Evolutionary conservation across 352 stramenopile genomes (phyloP).

Genomic region (Globisporangium apiculatum): DNA sequence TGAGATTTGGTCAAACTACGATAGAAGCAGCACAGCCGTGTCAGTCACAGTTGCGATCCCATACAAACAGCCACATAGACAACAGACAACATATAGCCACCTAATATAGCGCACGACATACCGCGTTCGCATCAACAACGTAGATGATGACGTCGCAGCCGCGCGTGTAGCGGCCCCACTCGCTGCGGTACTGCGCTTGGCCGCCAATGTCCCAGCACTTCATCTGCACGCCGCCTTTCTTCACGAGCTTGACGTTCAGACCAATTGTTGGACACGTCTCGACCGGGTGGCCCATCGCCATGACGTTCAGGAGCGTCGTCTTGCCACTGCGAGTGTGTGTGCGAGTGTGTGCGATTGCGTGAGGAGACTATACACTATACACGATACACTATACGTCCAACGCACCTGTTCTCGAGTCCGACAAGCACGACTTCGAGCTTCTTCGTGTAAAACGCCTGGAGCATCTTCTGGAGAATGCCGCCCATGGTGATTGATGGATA

Average conservation of each 20-base stretch:
- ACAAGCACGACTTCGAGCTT: conserved; percentile 97
- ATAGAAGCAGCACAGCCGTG: neutral
- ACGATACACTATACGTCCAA: neutral
- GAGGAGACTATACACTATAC: too few species aligned
- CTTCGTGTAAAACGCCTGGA: conserved; percentile 96
- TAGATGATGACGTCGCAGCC: conserved; percentile 99
- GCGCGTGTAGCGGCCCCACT: conserved; percentile 92
- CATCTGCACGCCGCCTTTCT: conserved; percentile 95
- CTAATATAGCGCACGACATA: conserved; percentile 22
- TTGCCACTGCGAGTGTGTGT: conserved; percentile 80
- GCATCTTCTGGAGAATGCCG: conserved; percentile 90
- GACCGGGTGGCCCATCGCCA: conserved; percentile 93
- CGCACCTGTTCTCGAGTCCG: conserved; percentile 93
- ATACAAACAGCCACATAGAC: neutral
- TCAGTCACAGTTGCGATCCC: neutral
- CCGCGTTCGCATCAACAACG: conserved; percentile 95
- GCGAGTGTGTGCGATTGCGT: neutral
- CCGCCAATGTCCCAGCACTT: conserved; percentile 99
- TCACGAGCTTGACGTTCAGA: conserved; percentile 96
- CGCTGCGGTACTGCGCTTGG: conserved; percentile 94
- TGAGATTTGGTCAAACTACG: conserved; percentile 90
- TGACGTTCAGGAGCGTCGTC: conserved; percentile 94
- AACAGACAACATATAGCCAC: neutral
- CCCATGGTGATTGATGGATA: conserved; percentile 62
- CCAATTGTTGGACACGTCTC: conserved; percentile 97